Evolutionary conservation across 129 eudicot genomes (phyloP).

Genomic region (Flaveria bidentis): DNA sequence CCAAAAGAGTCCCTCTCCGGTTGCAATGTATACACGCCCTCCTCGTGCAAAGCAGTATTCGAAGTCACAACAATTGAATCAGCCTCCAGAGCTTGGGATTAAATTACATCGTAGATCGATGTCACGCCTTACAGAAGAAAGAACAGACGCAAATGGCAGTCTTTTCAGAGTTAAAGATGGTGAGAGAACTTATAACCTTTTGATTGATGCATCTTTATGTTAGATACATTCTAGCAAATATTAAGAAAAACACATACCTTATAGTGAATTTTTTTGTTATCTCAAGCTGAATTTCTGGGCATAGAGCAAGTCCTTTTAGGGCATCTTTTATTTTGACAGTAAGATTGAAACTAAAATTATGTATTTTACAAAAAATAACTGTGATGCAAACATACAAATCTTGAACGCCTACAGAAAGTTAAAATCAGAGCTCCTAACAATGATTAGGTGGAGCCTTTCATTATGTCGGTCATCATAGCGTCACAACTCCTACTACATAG

Average conservation of each 20-base stretch:
- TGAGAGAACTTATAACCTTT: slow-evolving; percentile 23
- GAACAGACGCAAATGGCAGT: slow-evolving; percentile 8
- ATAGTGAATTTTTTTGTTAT: background rate
- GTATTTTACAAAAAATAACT: no score
- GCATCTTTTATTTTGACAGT: no score
- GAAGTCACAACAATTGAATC: slow-evolving; percentile 32
- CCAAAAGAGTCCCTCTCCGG: slow-evolving; percentile 13
- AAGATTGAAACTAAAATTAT: no score
- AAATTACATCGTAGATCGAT: slow-evolving; percentile 28
- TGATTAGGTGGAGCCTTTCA: no score
- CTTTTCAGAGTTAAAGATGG: slow-evolving; percentile 18
- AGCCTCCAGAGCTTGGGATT: slow-evolving; percentile 24
- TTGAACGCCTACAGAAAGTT: no score
- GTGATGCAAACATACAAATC: no score
- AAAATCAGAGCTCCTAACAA: no score
- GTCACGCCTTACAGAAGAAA: slow-evolving; percentile 19
- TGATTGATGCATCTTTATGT: slow-evolving; percentile 1
- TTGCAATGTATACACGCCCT: background rate
- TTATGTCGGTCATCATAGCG: no score
- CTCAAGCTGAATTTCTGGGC: background rate
- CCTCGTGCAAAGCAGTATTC: slow-evolving; percentile 29
- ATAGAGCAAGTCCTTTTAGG: background rate
- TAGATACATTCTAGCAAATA: background rate
- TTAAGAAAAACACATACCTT: background rate
- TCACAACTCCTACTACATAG: no score